Evolutionary conservation across 1,139 yeast genomes (phyloP).

Genomic region (Yarrowia galli): DNA sequence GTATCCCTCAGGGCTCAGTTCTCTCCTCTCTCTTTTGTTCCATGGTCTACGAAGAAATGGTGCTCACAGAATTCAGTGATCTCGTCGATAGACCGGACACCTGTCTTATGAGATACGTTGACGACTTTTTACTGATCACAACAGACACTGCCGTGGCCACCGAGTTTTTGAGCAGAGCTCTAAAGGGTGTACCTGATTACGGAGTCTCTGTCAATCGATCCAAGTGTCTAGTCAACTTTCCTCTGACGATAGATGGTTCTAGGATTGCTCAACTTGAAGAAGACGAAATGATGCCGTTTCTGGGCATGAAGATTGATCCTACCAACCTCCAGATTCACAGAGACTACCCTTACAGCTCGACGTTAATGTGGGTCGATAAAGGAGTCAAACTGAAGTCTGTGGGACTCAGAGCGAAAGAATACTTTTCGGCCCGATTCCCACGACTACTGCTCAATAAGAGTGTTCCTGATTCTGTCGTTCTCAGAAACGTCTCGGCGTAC

Average conservation of each 20-base stretch:
- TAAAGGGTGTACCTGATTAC: neutral
- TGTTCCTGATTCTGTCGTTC: neutral
- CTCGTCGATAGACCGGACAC: slow-evolving; percentile 50
- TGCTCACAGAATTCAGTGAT: neutral
- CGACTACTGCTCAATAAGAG: neutral
- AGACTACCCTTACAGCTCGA: neutral
- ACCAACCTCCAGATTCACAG: neutral
- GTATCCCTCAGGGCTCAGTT: slow-evolving; percentile 88
- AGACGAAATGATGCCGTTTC: neutral
- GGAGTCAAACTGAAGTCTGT: slow-evolving; percentile 3
- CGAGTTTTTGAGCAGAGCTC: slow-evolving; percentile 43
- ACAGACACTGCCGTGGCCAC: slow-evolving; percentile 49
- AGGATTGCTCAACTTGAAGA: neutral
- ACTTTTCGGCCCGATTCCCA: slow-evolving; percentile 12
- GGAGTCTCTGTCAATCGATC: slow-evolving; percentile 16
- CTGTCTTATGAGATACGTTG: slow-evolving; percentile 72
- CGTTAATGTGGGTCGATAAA: slow-evolving; percentile 13
- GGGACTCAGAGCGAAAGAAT: neutral
- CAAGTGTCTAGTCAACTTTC: slow-evolving; percentile 29
- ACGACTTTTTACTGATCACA: slow-evolving; percentile 80
- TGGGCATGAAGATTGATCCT: slow-evolving; percentile 16
- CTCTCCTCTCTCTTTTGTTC: slow-evolving; percentile 81
- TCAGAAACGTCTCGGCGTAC: neutral
- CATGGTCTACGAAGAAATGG: slow-evolving; percentile 68
- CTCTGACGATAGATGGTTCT: neutral